Base-by-base conservation (phyloP, 129 eudicot genomes). In the Gnaphalium uliginosum region DNA sequence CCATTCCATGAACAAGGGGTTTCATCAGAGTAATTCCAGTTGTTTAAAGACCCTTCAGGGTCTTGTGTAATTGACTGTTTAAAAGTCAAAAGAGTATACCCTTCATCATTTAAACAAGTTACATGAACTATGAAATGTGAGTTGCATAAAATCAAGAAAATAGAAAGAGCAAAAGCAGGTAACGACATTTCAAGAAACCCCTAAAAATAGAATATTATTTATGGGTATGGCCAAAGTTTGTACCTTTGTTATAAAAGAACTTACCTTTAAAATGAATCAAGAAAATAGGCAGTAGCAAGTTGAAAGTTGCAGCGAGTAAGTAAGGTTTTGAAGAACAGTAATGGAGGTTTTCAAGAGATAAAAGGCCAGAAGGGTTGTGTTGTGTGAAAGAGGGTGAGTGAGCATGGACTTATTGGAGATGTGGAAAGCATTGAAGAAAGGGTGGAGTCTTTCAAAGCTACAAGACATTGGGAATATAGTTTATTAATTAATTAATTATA, bases 1-100 rank as follows among this genome's bases (percentile, higher is more conserved):
- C 97, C 99, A 91, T 91, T 94, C 99, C 99, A 94, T 33, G 90
- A 94, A 89, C 99, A 94, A 72, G 99, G 99, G 76, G 78, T 94
- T 76, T 91, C 92, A 83, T 91, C 91, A 13, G 93, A 86, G 35
- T 14, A 67, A 81, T 94, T 89, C 99, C 99, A 94, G 68, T 86
- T 91, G 73, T 26, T 84, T 26, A 94, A 78, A 35, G 97, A 84
- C 65, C 88, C 93, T 77, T 82, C 87, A 48, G 99, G 97, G 96
- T 94, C 99, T 79, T 84, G 81, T 68, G 57, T 79, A 39, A 94
- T 91, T 32, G 88, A 84, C 8, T 82, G 75, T 71, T 91, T 94
- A 86, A 94, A 87, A 63, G 88, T 81, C 33, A 89, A 23, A 46
- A 94, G 93, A 10, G 99, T 92, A 76, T 70, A 35, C 6, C 99